Base-by-base conservation (phyloP, 2,329 filamentous ascomycete species). In the Colletotrichum lentis region DNA sequence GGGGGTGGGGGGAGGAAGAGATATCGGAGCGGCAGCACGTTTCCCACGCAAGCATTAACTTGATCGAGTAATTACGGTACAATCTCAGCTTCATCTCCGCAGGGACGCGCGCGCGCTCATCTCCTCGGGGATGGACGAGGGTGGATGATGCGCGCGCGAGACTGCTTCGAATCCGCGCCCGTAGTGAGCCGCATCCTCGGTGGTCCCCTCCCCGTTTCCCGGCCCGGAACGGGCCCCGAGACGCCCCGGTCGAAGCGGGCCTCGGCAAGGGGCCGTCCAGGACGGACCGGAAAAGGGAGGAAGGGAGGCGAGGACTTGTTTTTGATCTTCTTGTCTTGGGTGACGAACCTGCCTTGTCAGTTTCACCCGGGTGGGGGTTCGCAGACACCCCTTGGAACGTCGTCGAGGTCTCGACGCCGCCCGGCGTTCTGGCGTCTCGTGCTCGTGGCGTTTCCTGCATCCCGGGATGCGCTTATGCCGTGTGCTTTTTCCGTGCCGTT, bases 21-120 rank as follows among this genome's bases (percentile, higher is more conserved):
- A 76, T 78, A 79, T 81, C 80, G 82, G 88, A 93, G 91, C 91
- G 92, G 92, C 92, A 94, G 91, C 92, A 95, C 92, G 86, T 94
- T 95, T 91, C 92, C 90, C 92, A 95, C 92, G 92, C 92, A 96
- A 96, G 92, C 91, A 94, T 95, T 96, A 95, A 92, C 92, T 96
- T 96, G 92, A 92, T 96, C 92, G 92, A 95, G 92, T 95, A 90
- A 68, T 91, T 84, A 94, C 92, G 92, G 92, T 96, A 88, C 91
- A 90, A 90, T 95, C 92, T 96, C 92, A 95, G 92, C 92, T 88
- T 94, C 87, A 83, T 87, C 76, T 80, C 77, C 74, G 72, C 82
- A 78, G 14, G 31, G 18, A 68, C 72, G 62, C 64, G 70, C 54
- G 69, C 77, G 80, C 81, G n/a, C n/a, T 83, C 80, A 80, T 69